Evolutionary conservation across 352 stramenopile species (phyloP), one percentile per base, ranked within the genome.

Genomic region (Phytopythium oedochilum): DNA sequence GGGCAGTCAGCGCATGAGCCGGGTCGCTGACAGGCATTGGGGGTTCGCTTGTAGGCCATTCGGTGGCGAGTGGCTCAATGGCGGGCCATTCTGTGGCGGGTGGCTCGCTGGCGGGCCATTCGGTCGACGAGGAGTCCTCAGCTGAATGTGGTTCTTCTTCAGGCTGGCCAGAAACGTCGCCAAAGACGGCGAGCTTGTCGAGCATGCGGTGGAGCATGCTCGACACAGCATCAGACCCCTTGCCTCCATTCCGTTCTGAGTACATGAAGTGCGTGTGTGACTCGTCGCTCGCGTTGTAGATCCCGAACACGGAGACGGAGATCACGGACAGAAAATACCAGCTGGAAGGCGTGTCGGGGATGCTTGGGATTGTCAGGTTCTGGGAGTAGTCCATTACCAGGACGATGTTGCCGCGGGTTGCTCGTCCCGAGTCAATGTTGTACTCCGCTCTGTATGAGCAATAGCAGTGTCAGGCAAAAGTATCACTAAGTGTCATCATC

Each of bases 291-390:
- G 57, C 51, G 46, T 50, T 55, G 32, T 60, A 49, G 1, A 69
- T 53, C 3, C 53, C 64, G 14, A 72, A 69, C 25, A 63, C 15
- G 1, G 14, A 54, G 5, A 71, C 43, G 3, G 25, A 59, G 0
- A 49, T 9, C 0, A 72, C 34, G 8, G 56, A 72, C 2, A 64
- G 23, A 14, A 66, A 72, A 36, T 69, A 68, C 45, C 60, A 68
- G n/a, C 59, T 25, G 0, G 56, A 63, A 25, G 56, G 60, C 3
- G 60, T 61, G 15, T 53, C 38, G 5, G 36, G 39, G 0, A 51
- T n/a, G 10, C 34, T 42, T 0, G 47, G 49, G 0, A 68, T 18
- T 0, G 56, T 53, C 0, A 68, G 46, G 6, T 65, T 71, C 22
- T 71, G 60, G 0, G 51, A 31, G 46, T 46, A 67, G 48, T 64